Conservation (phyloP, 257 asterid genomes). For the Penstemon newberryi region DNA sequence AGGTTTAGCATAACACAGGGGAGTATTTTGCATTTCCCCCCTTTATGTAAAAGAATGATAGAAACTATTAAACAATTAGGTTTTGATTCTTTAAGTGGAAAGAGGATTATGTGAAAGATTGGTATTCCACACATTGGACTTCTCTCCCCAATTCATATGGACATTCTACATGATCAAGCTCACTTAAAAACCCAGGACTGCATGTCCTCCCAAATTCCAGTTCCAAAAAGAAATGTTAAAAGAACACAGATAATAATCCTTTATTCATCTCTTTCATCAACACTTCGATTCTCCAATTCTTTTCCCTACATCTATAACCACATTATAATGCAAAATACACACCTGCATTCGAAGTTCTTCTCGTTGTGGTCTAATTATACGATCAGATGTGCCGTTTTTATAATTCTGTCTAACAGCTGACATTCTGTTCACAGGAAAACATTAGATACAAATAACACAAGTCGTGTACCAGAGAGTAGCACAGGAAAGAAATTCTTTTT, state of each 20-base stretch:
- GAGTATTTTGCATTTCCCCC: too few relatives aligned
- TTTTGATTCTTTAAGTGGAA: background rate
- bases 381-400: conserved; percentile 57
- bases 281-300: background rate
- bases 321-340: conserved; percentile 15
- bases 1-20: too few relatives aligned
- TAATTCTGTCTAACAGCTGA: conserved; percentile 60
- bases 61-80: too few relatives aligned
- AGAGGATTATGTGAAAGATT: background rate
- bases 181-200: background rate
- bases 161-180: conserved; percentile 11
- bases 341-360: conserved; percentile 73
- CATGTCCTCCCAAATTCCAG: conserved; percentile 8
- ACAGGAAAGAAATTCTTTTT: conserved; percentile 37
- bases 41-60: too few relatives aligned
- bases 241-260: background rate
- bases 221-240: conserved; percentile 2
- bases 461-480: background rate
- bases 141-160: background rate
- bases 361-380: conserved; percentile 61
- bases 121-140: background rate
- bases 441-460: conserved; percentile 17
- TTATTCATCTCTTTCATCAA: background rate
- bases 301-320: background rate
- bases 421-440: conserved; percentile 47